Base-by-base conservation (phyloP, 345 rosid genomes). In the Euphorbia pulcherrima region DNA sequence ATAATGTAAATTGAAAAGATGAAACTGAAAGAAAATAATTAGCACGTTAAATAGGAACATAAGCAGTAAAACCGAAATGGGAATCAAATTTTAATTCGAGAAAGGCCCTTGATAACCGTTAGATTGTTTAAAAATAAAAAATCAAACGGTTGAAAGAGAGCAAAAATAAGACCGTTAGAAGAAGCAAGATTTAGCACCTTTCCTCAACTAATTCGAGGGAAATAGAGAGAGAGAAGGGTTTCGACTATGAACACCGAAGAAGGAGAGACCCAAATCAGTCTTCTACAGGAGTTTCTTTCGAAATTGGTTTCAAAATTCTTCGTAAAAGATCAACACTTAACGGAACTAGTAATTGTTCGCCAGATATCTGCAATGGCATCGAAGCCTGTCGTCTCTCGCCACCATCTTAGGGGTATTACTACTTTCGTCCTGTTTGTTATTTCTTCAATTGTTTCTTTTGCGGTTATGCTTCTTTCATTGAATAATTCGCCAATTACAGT, bases 271-370 rank as follows among this genome's bases (percentile, higher is more conserved):
- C 1, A 2, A 3, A 78, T 68, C 26, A 74, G 82, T 74, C 88
- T 88, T 84, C 90, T 87, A 85, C 92, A 80, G 37, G 84, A 67
- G 65, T 86, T 84, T 50, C 35, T 91, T 47, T 88, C 88, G 7
- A 82, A 91, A 10, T 56, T 87, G 44, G 74, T 87, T 9, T 74
- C 87, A 0, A 83, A 82, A 73, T 88, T 83, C 27, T 75, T 88
- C 44, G 78, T 82, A 47, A 78, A 75, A 55, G 65, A 68, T 28
- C 83, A 69, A 16, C 72, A 68, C 52, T 51, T n/a, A n/a, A n/a
- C n/a, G n/a, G n/a, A n/a, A n/a, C n/a, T n/a, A n/a, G n/a, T 63
- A 67, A 65, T 4, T 40, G 69, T 65, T 30, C 82, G 79, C 68
- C 72, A 60, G 56, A 70, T 73, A 64, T 51, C 24, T 29, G 60